phyloP scores from a whole-genome alignment of 1,284 basidiomycete genomes.

The Moesziomyces aphidis region DNA sequence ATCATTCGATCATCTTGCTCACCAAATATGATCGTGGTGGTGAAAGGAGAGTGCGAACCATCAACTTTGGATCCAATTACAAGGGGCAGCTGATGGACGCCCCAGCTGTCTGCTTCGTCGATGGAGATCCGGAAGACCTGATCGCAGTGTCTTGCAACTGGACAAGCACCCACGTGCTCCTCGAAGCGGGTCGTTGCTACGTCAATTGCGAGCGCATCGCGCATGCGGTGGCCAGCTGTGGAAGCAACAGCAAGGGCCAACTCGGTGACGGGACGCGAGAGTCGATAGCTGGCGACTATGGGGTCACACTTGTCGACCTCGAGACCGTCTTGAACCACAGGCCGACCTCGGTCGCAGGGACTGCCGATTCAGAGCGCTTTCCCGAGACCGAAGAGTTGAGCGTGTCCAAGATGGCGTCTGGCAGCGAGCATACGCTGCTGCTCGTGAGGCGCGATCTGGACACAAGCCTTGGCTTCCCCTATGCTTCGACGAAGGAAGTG shows the following conservation, averaged over 20 bases:
- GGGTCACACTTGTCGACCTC: slow-evolving; percentile 10
- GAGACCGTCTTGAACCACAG: background rate
- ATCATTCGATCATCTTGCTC: slow-evolving; percentile 31
- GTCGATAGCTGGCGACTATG: background rate
- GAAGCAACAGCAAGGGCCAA: slow-evolving; percentile 41
- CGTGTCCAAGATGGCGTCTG: slow-evolving; percentile 32
- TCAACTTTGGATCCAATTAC: slow-evolving; percentile 27
- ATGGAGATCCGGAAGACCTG: too few species aligned
- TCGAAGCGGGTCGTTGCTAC: too few species aligned
- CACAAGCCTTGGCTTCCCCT: background rate
- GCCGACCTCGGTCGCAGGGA: background rate
- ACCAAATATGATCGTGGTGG: background rate
- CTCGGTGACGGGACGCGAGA: slow-evolving; percentile 8
- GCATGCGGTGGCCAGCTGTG: slow-evolving; percentile 16
- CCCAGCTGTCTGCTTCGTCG: too few species aligned
- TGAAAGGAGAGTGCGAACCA: background rate
- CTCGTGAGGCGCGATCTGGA: slow-evolving; percentile 5
- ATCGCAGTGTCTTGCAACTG: slow-evolving; percentile 39
- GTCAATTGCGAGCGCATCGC: too few species aligned
- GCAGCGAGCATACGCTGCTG: slow-evolving; percentile 49
- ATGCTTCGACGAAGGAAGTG: slow-evolving; percentile 3
- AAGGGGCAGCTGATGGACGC: too few species aligned
- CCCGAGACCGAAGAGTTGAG: background rate
- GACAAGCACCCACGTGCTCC: slow-evolving; percentile 31
- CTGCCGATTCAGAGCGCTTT: background rate